Evolutionary conservation across 495 filamentous ascomycete species (phyloP).

Genomic region (Filosporella fistucella): DNA sequence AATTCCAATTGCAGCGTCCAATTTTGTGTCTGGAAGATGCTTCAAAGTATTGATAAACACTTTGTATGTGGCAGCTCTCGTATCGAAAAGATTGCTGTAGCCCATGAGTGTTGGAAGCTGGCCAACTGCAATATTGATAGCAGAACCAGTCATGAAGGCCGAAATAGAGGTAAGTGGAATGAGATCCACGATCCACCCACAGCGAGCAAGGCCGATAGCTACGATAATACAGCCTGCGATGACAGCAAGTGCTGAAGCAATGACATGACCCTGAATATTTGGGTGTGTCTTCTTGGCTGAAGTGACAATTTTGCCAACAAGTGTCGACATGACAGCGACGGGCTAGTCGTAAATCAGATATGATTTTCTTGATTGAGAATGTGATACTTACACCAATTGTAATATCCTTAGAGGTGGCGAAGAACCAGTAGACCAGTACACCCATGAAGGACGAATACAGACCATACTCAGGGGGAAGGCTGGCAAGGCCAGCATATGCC

Average conservation of each 20-base stretch:
- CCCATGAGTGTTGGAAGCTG: slow-evolving; percentile 86
- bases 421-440: slow-evolving; percentile 95
- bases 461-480: slow-evolving; percentile 74
- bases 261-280: slow-evolving; percentile 50
- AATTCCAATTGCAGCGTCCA: slow-evolving; percentile 89
- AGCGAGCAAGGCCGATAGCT: slow-evolving; percentile 71
- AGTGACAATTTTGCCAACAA: slow-evolving; percentile 75
- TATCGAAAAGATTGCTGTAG: slow-evolving; percentile 56
- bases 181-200: slow-evolving; percentile 93
- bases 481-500: slow-evolving; percentile 89
- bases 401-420: slow-evolving; percentile 98
- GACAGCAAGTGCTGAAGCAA: slow-evolving; percentile 78
- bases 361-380: not conserved
- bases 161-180: slow-evolving; percentile 89
- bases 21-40: slow-evolving; percentile 56
- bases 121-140: slow-evolving; percentile 84
- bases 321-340: slow-evolving; percentile 90
- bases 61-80: slow-evolving; percentile 72
- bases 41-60: slow-evolving; percentile 88
- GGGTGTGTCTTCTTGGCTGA: slow-evolving; percentile 53
- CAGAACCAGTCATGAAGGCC: slow-evolving; percentile 98
- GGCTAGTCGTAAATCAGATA: slow-evolving; percentile 48
- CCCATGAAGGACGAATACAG: slow-evolving; percentile 98
- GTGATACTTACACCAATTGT: slow-evolving; percentile 81
- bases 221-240: slow-evolving; percentile 78